Base-by-base conservation (phyloP, 1,284 basidiomycete species). In the Exsudoporus floridanus region DNA sequence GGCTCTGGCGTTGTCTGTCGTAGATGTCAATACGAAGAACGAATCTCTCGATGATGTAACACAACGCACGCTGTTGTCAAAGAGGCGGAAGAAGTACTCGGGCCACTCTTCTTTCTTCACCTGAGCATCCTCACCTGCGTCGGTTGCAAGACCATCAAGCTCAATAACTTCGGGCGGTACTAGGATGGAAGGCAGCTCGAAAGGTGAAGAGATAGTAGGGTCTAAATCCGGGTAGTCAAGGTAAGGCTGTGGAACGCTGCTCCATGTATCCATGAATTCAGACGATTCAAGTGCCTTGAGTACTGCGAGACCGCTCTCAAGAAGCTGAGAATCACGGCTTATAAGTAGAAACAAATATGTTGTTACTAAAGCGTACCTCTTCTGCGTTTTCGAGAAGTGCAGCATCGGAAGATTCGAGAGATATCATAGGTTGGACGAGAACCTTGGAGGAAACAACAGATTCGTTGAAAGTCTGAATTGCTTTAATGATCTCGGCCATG, bases 91-190 rank as follows among this genome's bases (percentile, higher is more conserved):
- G 59, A 81, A 81, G 58, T 82, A 84, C 56, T 88, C 83, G 1
- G 89, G 86, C 83, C 88, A 86, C 61, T 90, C 88, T 60, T 89
- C 86, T 62, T 84, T 87, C 64, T 88, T 91, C 25, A 83, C 78
- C 60, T 78, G 80, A 4, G 81, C 79, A 56, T 81, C 85, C 63
- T 83, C 88, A 45, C 80, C 83, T 28, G 78, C 76, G 52, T 82
- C 85, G 13, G 74, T 79, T 1, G 83, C 80, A 41, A 88, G 74
- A 7, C 82, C 81, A 46, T 88, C 88, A 8, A 88, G 76, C 58
- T 92, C 90, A 18, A 92, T 86, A 46, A 87, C 82, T 70, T 94
- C 94, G 5, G 93, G 92, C 4, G 94, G 92, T 6, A 96, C 91
- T 28, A 92, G 78, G 39, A 94, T 83, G 18, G 83, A 78, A 5